Evolutionary conservation across 2,329 filamentous ascomycete genomes (phyloP).

Genomic region (Claviceps spartinae): DNA sequence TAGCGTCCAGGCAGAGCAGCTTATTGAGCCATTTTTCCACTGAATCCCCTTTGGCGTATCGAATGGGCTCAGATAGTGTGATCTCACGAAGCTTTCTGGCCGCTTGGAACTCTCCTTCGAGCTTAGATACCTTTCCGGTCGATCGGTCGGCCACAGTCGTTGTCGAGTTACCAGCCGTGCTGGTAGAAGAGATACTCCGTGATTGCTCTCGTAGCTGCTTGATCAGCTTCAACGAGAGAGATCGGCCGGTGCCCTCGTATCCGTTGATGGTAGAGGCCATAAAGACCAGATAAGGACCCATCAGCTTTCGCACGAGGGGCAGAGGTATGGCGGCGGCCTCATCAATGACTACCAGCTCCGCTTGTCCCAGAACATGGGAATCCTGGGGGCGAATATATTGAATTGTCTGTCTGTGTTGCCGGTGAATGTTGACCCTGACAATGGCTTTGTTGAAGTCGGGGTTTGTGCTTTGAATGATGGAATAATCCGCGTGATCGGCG

Average conservation of each 20-base stretch:
- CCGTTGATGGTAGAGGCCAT: slow-evolving; percentile 99
- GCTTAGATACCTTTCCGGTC: slow-evolving; percentile 60
- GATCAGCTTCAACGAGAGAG: slow-evolving; percentile 88
- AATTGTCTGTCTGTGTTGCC: slow-evolving; percentile 91
- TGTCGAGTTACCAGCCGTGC: slow-evolving; percentile 29
- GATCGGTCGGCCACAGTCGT: slow-evolving; percentile 63
- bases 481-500: slow-evolving; percentile 91
- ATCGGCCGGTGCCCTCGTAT: slow-evolving; percentile 92
- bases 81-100: slow-evolving; percentile 80
- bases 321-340: slow-evolving; percentile 94
- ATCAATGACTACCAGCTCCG: slow-evolving; percentile 90
- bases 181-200: slow-evolving; percentile 36
- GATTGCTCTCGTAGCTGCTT: slow-evolving; percentile 94
- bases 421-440: slow-evolving; percentile 88
- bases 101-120: slow-evolving; percentile 45
- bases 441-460: slow-evolving; percentile 99
- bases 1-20: slow-evolving; percentile 85
- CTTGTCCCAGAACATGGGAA: slow-evolving; percentile 85
- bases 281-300: slow-evolving; percentile 94
- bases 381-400: slow-evolving; percentile 98
- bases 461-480: slow-evolving; percentile 95
- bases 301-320: slow-evolving; percentile 80
- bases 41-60: slow-evolving; percentile 78
- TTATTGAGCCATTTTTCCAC: slow-evolving; percentile 97
- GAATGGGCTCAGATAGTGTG: slow-evolving; percentile 82